Evolutionary conservation across 225 moss, liverwort and hornwort genomes (phyloP).

Genomic region (Climacium dendroides): DNA sequence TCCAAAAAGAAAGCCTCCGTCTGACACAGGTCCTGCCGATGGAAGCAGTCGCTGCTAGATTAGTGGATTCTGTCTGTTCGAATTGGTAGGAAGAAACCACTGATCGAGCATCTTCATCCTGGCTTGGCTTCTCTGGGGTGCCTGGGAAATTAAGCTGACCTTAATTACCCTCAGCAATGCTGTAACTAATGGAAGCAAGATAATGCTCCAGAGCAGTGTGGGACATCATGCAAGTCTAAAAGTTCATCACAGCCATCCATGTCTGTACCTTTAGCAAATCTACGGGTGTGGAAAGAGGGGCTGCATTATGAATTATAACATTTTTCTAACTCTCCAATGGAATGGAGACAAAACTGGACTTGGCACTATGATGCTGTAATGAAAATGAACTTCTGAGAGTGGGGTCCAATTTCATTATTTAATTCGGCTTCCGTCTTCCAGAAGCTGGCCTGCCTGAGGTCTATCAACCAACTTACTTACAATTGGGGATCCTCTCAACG

Average conservation of each 20-base stretch:
- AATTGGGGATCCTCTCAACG: not conserved
- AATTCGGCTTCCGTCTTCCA: not conserved
- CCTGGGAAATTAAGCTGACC: too few relatives aligned
- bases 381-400: not conserved
- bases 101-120: not conserved
- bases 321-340: too few relatives aligned
- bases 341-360: too few relatives aligned
- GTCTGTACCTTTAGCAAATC: too few relatives aligned
- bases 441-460: not conserved
- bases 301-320: too few relatives aligned
- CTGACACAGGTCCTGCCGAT: not conserved
- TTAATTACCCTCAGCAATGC: not conserved
- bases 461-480: not conserved
- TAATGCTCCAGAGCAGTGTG: too few relatives aligned
- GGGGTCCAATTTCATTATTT: not conserved
- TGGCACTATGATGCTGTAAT: not conserved
- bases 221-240: too few relatives aligned
- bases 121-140: not conserved
- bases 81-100: not conserved
- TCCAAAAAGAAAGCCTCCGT: not conserved
- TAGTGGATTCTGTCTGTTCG: not conserved
- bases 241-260: too few relatives aligned
- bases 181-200: too few relatives aligned
- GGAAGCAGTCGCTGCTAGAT: not conserved
- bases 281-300: too few relatives aligned